These are phyloP conservation scores for Thelonectria blattea DNA, from an alignment of 2,329 filamentous ascomycete genomes.

Conservation along the genomic window DNA sequence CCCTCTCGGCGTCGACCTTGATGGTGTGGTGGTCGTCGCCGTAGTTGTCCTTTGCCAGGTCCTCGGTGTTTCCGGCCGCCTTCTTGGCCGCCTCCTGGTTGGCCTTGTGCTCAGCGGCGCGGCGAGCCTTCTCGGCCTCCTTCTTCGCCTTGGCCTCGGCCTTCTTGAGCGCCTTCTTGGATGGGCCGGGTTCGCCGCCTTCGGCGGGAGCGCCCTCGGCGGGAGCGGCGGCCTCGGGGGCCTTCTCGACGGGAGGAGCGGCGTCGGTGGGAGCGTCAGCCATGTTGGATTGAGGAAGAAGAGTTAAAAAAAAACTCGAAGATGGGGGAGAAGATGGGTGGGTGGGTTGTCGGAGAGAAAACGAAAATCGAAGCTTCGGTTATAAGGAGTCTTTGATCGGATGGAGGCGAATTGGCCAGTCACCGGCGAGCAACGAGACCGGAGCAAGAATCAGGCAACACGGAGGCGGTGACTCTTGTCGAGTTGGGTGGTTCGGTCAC, in stretches of 20 bases:
- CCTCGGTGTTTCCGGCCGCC: constrained; percentile 69
- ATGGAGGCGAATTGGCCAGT: constrained; percentile 18
- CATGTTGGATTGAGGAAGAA: constrained; percentile 19
- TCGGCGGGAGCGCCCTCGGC: constrained; percentile 23
- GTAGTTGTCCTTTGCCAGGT: constrained; percentile 79
- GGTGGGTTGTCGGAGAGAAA: constrained; percentile 11
- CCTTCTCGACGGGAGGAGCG: constrained; percentile 27
- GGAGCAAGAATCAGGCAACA: constrained; percentile 30
- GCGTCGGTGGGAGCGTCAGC: constrained; percentile 31
- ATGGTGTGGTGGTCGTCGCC: constrained; percentile 70
- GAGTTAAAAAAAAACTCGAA: constrained; percentile 4
- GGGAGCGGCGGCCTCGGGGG: constrained; percentile 12
- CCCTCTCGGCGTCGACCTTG: constrained; percentile 60
- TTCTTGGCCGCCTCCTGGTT: constrained; percentile 71
- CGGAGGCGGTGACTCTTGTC: constrained; percentile 29
- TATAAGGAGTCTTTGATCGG: constrained; percentile 13
- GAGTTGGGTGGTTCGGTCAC: constrained; percentile 31
- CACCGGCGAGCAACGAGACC: constrained; percentile 17
- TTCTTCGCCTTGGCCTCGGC: constrained; percentile 86
- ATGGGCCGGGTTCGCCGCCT: constrained; percentile 31
- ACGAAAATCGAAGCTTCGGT: constrained; percentile 7
- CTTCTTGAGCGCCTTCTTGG: constrained; percentile 78
- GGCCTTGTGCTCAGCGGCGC: constrained; percentile 77
- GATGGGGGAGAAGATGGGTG: constrained; percentile 1
- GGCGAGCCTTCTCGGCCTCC: constrained; percentile 78